Evolutionary conservation across 1,284 basidiomycete species (phyloP).

Genomic region (Retiboletus flavoniger): DNA sequence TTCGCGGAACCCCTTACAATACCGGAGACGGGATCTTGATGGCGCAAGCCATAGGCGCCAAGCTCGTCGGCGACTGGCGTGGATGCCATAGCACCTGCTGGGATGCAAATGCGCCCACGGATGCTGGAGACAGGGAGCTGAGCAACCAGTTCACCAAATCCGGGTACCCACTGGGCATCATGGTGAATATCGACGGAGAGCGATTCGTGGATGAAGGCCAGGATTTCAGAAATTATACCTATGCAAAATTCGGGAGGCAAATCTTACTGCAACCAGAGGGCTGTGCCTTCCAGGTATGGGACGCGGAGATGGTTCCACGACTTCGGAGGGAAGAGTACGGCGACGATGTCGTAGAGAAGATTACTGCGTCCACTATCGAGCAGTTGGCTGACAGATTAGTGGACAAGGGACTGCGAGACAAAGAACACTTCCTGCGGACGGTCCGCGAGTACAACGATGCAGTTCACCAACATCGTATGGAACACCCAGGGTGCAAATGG

Average conservation of each 20-base stretch:
- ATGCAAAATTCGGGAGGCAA: slow-evolving; percentile 61
- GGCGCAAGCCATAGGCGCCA: slow-evolving; percentile 53
- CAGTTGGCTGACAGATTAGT: slow-evolving; percentile 50
- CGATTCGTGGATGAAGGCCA: slow-evolving; percentile 71
- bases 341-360: slow-evolving; percentile 55
- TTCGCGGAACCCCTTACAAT: slow-evolving; percentile 69
- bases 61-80: slow-evolving; percentile 55
- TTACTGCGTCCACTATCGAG: slow-evolving; percentile 48
- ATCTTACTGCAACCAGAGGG: slow-evolving; percentile 58
- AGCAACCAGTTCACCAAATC: slow-evolving; percentile 73
- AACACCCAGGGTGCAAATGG: slow-evolving; percentile 43
- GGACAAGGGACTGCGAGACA: slow-evolving; percentile 46
- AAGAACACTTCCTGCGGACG: slow-evolving; percentile 45
- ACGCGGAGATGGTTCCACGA: slow-evolving; percentile 42
- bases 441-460: slow-evolving; percentile 52
- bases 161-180: slow-evolving; percentile 67
- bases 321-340: slow-evolving; percentile 64
- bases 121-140: slow-evolving; percentile 52
- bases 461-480: slow-evolving; percentile 37
- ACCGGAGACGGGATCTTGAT: slow-evolving; percentile 60
- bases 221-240: slow-evolving; percentile 71
- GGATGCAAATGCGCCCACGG: slow-evolving; percentile 59
- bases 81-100: slow-evolving; percentile 70
- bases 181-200: slow-evolving; percentile 55
- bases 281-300: slow-evolving; percentile 64